A percentile compares a stretch with the other conserved stretches of the same genome.
Evolutionary conservation across 148 eudicot species (phyloP).

Genomic region (Mesembryanthemum crystallinum): DNA sequence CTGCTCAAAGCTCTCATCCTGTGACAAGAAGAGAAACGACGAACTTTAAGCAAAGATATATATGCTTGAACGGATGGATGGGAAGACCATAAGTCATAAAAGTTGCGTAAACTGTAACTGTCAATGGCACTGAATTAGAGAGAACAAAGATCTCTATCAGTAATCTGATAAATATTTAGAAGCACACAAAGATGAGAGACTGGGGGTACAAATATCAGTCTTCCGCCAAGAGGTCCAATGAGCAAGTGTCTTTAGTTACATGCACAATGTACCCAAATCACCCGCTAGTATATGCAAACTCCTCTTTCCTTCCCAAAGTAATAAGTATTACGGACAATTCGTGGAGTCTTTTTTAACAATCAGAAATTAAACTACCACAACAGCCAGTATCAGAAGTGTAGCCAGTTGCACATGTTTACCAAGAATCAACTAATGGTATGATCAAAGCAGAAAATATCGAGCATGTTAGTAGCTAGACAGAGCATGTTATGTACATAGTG

Average conservation of each 20-base stretch:
- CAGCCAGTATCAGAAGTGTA: too few relatives aligned
- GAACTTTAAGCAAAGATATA: not conserved
- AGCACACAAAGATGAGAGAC: not conserved
- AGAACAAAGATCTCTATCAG: not conserved
- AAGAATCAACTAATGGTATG: not conserved
- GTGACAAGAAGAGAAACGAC: slow-evolving; percentile 9
- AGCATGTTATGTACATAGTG: too few relatives aligned
- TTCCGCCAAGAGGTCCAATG: too few relatives aligned
- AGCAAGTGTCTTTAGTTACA: not conserved
- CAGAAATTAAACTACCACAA: too few relatives aligned
- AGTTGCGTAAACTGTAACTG: not conserved
- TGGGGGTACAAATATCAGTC: too few relatives aligned
- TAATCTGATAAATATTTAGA: not conserved
- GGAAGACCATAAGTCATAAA: not conserved
- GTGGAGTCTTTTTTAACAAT: too few relatives aligned
- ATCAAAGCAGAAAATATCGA: not conserved
- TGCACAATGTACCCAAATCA: too few relatives aligned
- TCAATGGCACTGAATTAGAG: not conserved
- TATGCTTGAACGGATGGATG: not conserved
- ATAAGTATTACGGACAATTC: too few relatives aligned
- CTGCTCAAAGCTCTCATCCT: slow-evolving; percentile 87
- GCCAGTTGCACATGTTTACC: too few relatives aligned
- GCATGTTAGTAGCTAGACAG: not conserved
- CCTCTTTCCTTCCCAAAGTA: too few relatives aligned
- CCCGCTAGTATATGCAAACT: too few relatives aligned